These are phyloP conservation scores for Ogataea methylovora DNA, from an alignment of 805 yeast species.

Conservation along the genomic window DNA sequence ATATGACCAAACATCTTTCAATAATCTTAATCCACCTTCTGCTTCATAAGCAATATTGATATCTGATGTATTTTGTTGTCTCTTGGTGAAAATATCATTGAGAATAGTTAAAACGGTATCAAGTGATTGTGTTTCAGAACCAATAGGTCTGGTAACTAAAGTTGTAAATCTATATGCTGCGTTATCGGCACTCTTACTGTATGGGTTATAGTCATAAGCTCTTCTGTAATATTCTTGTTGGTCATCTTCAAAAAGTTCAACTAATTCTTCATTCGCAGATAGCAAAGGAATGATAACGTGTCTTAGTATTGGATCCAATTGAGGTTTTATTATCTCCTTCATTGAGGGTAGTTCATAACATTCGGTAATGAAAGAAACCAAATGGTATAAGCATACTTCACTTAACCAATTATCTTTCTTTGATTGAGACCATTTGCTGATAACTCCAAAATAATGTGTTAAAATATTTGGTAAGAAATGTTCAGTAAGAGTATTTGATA, in stretches of 20 bases:
- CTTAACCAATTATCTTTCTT: constrained; percentile 51
- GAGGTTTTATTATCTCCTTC: constrained; percentile 63
- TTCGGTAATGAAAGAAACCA: constrained; percentile 53
- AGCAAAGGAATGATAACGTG: constrained; percentile 73
- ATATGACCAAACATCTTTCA: constrained; percentile 59
- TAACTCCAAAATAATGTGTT: constrained; percentile 48
- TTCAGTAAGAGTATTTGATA: constrained; percentile 32
- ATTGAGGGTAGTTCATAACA: constrained; percentile 47
- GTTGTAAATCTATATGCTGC: constrained; percentile 42
- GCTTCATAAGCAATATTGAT: constrained; percentile 43
- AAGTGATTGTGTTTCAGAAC: constrained; percentile 26
- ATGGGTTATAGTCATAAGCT: constrained; percentile 49
- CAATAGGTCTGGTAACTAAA: constrained; percentile 22
- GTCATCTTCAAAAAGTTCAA: constrained; percentile 76
- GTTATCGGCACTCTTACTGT: constrained; percentile 39
- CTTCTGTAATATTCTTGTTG: constrained; percentile 84
- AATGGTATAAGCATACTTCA: constrained; percentile 50
- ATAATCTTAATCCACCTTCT: constrained; percentile 71
- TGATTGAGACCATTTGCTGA: constrained; percentile 59
- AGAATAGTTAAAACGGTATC: constrained; percentile 48
- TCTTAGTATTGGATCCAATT: constrained; percentile 53
- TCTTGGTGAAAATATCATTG: constrained; percentile 33
- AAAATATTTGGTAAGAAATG: constrained; percentile 69
- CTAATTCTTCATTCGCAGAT: constrained; percentile 57
- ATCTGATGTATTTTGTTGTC: constrained; percentile 21